Evolutionary conservation across 2,329 filamentous ascomycete genomes (phyloP).

Genomic region (Ophiostoma sp.): DNA sequence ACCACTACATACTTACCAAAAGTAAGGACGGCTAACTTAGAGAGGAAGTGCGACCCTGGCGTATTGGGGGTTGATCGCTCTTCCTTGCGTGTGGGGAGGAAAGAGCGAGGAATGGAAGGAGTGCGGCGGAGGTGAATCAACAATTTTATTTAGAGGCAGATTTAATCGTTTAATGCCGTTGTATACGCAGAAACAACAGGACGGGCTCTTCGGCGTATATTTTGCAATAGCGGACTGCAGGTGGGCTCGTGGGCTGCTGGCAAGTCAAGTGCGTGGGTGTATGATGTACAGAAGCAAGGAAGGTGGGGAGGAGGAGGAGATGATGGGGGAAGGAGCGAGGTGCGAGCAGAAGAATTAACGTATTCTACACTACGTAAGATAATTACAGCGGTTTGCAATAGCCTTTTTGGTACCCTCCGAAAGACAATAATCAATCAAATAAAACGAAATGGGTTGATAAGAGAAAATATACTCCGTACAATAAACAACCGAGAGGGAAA

Average conservation of each 20-base stretch:
- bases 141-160: not conserved
- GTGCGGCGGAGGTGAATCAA: not conserved
- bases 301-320: not conserved
- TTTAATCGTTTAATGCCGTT: not conserved
- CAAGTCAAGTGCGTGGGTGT: not conserved
- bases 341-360: not conserved
- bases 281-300: not conserved
- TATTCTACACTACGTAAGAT: too few relatives aligned
- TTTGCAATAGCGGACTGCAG: not conserved
- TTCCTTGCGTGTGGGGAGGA: constrained; percentile 5
- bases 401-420: too few relatives aligned
- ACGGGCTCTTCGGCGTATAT: constrained; percentile 10
- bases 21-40: not conserved
- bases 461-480: not conserved
- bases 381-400: not conserved
- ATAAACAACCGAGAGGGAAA: not conserved
- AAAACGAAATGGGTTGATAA: too few relatives aligned
- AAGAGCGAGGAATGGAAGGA: constrained; percentile 15
- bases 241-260: not conserved
- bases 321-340: not conserved
- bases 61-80: constrained; percentile 16
- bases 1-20: not conserved
- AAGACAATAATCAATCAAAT: too few relatives aligned
- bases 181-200: not conserved
- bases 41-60: not conserved